Evolutionary conservation across 768 basidiomycete species (phyloP), one percentile per base, ranked within the genome.

Genomic region (Phanerodontia chrysosporium): DNA sequence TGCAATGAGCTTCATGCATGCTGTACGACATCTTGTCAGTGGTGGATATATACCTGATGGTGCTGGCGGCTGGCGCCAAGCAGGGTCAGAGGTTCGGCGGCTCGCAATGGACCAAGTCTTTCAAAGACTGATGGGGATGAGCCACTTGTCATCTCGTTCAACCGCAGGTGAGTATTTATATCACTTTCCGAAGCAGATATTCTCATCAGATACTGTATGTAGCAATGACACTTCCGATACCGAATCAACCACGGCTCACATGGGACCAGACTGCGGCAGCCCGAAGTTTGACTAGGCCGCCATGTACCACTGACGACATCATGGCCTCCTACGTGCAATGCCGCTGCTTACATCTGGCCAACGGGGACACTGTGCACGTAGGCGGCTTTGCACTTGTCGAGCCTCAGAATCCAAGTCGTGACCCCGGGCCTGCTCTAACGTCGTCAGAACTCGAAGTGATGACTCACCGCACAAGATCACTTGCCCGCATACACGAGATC

Each of bases 11-110:
- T 57, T 62, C 9, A 56, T 36, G 12, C 60, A 67, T 27, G 58
- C 57, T 1, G 55, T 61, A 2, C 57, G 66, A 4, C 70, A 71
- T 58, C 58, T 69, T 3, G 36, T 66, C 8, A 66, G 58, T 45
- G 58, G 58, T 22, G 58, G 58, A 3, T 59, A 44, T 27, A n/a
- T 59, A 18, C 21, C 8, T 5, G 36, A 6, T n/a, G 29, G 24
- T 2, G 48, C 25, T 4, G 30, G 18, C 8, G 21, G 3, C 2
- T 35, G 14, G 22, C 44, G 48, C 7, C 57, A 58, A 51, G 46
- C 57, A 6, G 57, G 57, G 8, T 3, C 18, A 14, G 5, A 14
- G 21, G 57, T 58, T 24, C 57, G 22, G 18, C 6, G 9, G 6
- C 36, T 58, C 16, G 25, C 30, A 12, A 13, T 36, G 3, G 57